Base-by-base conservation (phyloP, 2,329 filamentous ascomycete genomes). In the Aspergillus fructus region DNA sequence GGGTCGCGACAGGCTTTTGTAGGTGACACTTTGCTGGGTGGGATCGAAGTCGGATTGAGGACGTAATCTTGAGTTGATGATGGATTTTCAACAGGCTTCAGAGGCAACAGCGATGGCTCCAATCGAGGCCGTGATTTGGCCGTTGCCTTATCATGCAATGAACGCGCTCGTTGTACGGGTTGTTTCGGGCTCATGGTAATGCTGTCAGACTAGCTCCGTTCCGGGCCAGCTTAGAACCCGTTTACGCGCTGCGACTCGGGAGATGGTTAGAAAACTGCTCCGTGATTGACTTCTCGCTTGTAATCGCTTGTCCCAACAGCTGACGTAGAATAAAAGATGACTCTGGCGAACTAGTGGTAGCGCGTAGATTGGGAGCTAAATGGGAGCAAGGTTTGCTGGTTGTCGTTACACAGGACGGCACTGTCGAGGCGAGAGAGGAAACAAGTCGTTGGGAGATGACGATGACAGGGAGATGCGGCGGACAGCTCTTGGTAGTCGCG, bases 11-110 rank as follows among this genome's bases (percentile, higher is more conserved):
- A 74, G 34, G 81, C 75, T 76, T 94, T 96, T 67, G 83, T 83
- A 11, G 90, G 91, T 54, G 90, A 96, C 57, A 81, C 82, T 68
- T 79, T 81, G 76, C 66, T 78, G 64, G 63, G 74, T 69, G 59
- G 74, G 59, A 72, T 68, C 53, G 79, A 73, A 21, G 83, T 77
- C 23, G 89, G 88, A 64, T 89, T 86, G 66, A 93, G 81, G 55
- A 87, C 77, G 65, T 88, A 81, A 74, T 89, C 89, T 61, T 81
- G 79, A 75, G 82, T 83, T 65, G 81, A 72, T 52, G 65, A 59
- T 51, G 59, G 59, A 62, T 74, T 73, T 43, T 74, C 76, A 43
- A 75, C 69, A 13, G 75, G 70, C 53, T 77, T 74, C 45, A 81
- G 66, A 56, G 79, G 79, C 65, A 84, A 76, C 50, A 83, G 78